Conservation (phyloP, 495 filamentous ascomycete genomes). For the Astrocystis sublimbata region DNA sequence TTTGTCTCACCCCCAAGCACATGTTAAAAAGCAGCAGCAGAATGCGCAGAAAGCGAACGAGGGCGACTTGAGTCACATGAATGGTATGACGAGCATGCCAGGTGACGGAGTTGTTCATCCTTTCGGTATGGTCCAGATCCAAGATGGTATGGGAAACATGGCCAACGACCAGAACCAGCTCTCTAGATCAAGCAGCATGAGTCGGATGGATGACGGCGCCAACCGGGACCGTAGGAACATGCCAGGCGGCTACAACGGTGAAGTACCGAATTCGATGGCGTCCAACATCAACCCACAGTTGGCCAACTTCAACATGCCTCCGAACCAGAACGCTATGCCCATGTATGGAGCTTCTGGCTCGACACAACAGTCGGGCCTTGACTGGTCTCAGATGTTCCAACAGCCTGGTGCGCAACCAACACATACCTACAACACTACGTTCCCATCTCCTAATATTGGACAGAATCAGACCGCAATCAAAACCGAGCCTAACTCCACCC, state of each 20-base stretch:
- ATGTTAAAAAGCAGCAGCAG: conserved; percentile 74
- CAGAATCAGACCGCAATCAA: conserved; percentile 56
- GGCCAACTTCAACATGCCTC: conserved; percentile 56
- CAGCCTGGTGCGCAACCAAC: conserved; percentile 59
- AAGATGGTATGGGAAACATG: conserved; percentile 52
- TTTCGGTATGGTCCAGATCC: conserved; percentile 49
- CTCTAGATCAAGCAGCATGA: conserved; percentile 60
- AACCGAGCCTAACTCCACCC: conserved; percentile 45
- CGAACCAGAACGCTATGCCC: conserved; percentile 52
- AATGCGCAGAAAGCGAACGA: conserved; percentile 57
- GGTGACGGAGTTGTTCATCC: conserved; percentile 53
- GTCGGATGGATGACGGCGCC: conserved; percentile 50
- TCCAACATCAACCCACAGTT: conserved; percentile 59
- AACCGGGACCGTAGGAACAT: conserved; percentile 56
- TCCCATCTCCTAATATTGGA: conserved; percentile 55
- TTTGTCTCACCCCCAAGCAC: conserved; percentile 85
- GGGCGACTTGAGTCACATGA: conserved; percentile 53
- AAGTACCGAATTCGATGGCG: conserved; percentile 53
- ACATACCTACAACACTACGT: conserved; percentile 60
- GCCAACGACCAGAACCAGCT: conserved; percentile 56
- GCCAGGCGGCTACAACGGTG: conserved; percentile 52
- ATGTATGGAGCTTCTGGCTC: conserved; percentile 50
- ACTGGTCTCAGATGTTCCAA: conserved; percentile 71
- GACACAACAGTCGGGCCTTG: conserved; percentile 49
- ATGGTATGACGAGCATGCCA: conserved; percentile 53